Conservation (phyloP, 805 yeast genomes). For the Kodamaea hsintzibuensis region DNA sequence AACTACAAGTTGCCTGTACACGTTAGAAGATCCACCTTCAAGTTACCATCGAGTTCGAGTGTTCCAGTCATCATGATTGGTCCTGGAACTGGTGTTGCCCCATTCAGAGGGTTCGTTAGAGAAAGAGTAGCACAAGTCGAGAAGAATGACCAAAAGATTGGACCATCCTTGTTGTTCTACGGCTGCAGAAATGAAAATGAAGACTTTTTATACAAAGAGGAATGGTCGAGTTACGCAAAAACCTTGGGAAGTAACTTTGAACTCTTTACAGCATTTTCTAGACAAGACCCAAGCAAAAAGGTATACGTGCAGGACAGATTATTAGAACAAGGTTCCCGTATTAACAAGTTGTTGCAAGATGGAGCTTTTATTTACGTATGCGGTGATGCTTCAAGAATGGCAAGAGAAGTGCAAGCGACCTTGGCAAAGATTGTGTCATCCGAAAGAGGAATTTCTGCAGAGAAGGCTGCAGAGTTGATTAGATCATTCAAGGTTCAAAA, state of each 20-base stretch:
- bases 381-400: conserved; percentile 97
- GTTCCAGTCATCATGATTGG: conserved; percentile 91
- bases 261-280: conserved; percentile 81
- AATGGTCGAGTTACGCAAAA: conserved; percentile 79
- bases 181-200: conserved; percentile 82
- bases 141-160: conserved; percentile 44
- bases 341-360: conserved; percentile 52
- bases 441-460: conserved; percentile 62
- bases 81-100: conserved; percentile 99
- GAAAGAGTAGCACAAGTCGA: conserved; percentile 65
- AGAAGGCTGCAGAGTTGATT: conserved; percentile 72
- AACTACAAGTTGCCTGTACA: conserved; percentile 80
- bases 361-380: conserved; percentile 95
- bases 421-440: conserved; percentile 61
- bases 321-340: conserved; percentile 49
- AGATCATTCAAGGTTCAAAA: conserved; percentile 80
- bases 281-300: conserved; percentile 56
- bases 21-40: conserved; percentile 92
- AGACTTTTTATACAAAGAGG: conserved; percentile 85
- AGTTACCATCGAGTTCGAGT: conserved; percentile 81
- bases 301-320: conserved; percentile 87
- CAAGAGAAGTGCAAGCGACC: conserved; percentile 83
- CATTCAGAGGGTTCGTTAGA: conserved; percentile 92
- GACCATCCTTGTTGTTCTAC: conserved; percentile 75
- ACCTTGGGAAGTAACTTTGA: conserved; percentile 62